Evolutionary conservation across 2,329 filamentous ascomycete species (phyloP).

Genomic region (Fusarium fujikuroi): DNA sequence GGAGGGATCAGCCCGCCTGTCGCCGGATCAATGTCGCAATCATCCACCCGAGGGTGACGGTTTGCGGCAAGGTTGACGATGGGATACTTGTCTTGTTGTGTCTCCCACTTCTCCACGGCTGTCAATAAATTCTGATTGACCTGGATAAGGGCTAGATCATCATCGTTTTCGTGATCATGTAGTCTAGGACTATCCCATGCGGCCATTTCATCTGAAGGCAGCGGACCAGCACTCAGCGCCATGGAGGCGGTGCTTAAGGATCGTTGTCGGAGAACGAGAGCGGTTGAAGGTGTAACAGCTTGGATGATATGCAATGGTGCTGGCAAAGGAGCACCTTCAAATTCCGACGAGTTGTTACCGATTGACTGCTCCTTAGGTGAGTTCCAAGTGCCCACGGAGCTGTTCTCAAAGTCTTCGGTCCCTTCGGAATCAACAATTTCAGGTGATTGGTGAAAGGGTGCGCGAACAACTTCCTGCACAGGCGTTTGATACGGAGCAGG

Average conservation of each 20-base stretch:
- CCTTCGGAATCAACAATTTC: not conserved
- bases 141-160: not conserved
- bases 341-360: not conserved
- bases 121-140: not conserved
- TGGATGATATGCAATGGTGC: slow-evolving; percentile 39
- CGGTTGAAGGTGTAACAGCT: not conserved
- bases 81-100: not conserved
- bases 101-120: slow-evolving; percentile 7
- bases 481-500: not conserved
- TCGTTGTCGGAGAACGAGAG: not conserved
- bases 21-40: slow-evolving; percentile 52
- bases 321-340: slow-evolving; percentile 21
- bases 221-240: slow-evolving; percentile 19
- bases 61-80: not conserved
- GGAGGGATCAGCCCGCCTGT: slow-evolving; percentile 51
- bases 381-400: slow-evolving; percentile 11
- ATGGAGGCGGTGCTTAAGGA: slow-evolving; percentile 12
- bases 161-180: not conserved
- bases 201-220: not conserved
- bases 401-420: not conserved
- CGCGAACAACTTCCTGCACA: not conserved
- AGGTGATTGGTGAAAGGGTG: not conserved
- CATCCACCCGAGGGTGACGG: slow-evolving; percentile 2
- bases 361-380: not conserved
- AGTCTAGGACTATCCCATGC: not conserved